These are phyloP conservation scores for Geranium incanum DNA, from an alignment of 441 rosid species.

Conservation along the genomic window DNA sequence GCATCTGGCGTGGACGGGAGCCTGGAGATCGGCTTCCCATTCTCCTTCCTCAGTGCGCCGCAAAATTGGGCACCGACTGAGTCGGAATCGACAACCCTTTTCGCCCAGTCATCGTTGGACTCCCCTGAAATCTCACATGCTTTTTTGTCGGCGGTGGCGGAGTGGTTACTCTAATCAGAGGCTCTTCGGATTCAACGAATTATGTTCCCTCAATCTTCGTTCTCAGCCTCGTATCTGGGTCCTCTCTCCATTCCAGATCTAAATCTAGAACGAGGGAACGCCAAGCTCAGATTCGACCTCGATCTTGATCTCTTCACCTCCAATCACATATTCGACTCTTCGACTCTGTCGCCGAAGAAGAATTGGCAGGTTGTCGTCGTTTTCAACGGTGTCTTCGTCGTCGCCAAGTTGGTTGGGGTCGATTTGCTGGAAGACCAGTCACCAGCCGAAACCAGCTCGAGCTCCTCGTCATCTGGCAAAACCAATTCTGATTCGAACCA, in stretches of 20 bases:
- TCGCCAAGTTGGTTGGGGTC: no score
- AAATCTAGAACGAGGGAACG: no score
- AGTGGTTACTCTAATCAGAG: not conserved
- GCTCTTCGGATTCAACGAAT: not conserved
- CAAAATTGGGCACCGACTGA: conserved; percentile 18
- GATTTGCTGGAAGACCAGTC: no score
- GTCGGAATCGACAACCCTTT: conserved; percentile 13
- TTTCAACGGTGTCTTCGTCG: no score
- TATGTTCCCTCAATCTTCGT: not conserved
- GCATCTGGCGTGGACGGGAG: not conserved
- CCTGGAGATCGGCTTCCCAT: not conserved
- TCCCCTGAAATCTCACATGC: conserved; percentile 19
- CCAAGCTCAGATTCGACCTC: no score
- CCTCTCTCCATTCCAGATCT: conserved; percentile 14
- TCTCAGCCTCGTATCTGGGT: conserved; percentile 14
- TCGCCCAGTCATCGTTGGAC: not conserved
- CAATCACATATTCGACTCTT: no score
- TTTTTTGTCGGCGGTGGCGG: conserved; percentile 19
- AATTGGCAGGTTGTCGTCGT: no score
- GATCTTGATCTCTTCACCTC: no score
- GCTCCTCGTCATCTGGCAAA: no score
- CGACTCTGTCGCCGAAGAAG: no score
- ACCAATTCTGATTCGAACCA: no score
- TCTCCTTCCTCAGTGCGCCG: conserved; percentile 7
- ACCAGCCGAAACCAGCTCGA: no score